Base-by-base conservation (phyloP, 768 basidiomycete species). In the Suillus placidus region DNA sequence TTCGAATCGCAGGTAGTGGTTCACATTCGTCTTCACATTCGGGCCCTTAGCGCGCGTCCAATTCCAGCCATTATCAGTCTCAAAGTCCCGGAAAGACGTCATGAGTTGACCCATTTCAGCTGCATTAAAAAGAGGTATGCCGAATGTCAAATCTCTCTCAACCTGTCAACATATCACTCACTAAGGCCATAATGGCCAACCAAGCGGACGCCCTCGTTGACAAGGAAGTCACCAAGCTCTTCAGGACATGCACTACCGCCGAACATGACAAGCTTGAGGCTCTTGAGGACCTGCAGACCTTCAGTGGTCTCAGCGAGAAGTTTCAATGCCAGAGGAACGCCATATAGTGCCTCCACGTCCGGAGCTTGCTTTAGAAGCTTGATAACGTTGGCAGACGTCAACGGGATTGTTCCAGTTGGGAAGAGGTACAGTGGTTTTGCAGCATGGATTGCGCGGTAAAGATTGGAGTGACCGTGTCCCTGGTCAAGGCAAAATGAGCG, bases 201-300 rank as follows among this genome's bases (percentile, higher is more conserved):
- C 13, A 88, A 75, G 30, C 80, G 82, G 4, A 87, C 81, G 1
- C 86, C 87, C 37, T 80, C 76, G 0, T 76, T 77, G 4, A 81
- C 80, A 16, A 87, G 78, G 45, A 81, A 76, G 63, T 85, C 81
- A 1, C 87, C 86, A 1, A 87, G 73, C 54, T 86, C 85, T 49
- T 85, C 80, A 56, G 87, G 84, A 52, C 86, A 79, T 5, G 87
- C 76, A 14, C 83, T 82, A 1, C 87, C 87, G 34, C 82, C 84
- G 66, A 80, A 86, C 30, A 77, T 79, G 35, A 86, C 83, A n/a
- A 83, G 69, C 52, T 85, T 80, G 69, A 87, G 84, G 16, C 72
- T 70, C 23, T 71, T 74, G 6, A 88, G 77, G 14, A 77, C 72
- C 4, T 75, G 65, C 10, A 82, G 72, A 30, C 85, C 86, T 66